These are phyloP conservation scores for Arthrobotrys pseudoclavata DNA, from an alignment of 2,329 filamentous ascomycete species.

Conservation along the genomic window DNA sequence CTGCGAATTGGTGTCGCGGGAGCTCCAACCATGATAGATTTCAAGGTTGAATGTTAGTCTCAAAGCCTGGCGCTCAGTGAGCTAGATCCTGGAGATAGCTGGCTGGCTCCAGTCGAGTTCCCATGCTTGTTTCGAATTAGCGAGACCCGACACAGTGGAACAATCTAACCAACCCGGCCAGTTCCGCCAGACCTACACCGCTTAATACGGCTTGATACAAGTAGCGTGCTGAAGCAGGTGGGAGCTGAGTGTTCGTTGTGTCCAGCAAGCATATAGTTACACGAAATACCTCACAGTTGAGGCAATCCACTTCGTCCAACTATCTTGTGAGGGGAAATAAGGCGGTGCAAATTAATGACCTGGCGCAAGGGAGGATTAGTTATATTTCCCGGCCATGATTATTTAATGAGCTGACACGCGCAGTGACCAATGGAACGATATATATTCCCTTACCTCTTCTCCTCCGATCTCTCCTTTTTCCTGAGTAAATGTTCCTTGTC, in stretches of 20 bases:
- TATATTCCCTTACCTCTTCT: neutral
- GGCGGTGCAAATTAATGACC: conserved; percentile 9
- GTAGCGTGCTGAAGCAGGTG: neutral
- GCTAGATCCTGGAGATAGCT: neutral
- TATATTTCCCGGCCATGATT: neutral
- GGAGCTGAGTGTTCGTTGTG: neutral
- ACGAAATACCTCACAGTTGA: conserved; percentile 14
- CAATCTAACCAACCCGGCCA: neutral
- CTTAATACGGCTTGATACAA: no score
- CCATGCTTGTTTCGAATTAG: conserved; percentile 1
- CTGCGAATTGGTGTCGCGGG: neutral
- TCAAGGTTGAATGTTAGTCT: conserved; percentile 14
- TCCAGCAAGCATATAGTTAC: neutral
- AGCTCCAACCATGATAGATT: neutral
- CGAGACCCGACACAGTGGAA: conserved; percentile 18
- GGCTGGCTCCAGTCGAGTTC: neutral
- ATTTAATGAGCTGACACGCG: neutral
- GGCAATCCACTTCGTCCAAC: neutral
- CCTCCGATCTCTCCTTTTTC: neutral
- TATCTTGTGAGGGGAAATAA: neutral
- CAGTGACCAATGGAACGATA: neutral
- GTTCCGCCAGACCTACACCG: neutral
- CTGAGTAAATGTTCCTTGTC: neutral
- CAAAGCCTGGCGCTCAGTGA: neutral
- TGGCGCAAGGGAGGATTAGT: conserved; percentile 7